Evolutionary conservation across 495 filamentous ascomycete species (phyloP), one percentile per base, ranked within the genome.

Genomic region (Tuber melanosporum): DNA sequence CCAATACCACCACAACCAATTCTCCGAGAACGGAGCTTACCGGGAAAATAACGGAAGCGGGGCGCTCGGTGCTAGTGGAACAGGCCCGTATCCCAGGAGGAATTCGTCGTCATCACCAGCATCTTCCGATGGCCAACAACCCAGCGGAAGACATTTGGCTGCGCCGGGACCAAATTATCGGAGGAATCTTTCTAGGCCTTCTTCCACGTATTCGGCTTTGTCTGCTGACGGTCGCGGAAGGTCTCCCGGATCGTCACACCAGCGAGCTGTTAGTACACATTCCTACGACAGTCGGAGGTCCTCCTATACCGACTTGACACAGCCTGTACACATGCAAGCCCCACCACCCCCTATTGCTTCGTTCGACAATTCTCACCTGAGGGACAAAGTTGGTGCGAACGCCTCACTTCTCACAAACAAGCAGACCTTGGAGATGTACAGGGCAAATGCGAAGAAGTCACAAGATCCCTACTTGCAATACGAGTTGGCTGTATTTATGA

Each of bases 371-470:
- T 88, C 91, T 3, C 87, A 91, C 72, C 86, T 99, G 39, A 90
- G 91, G 74, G 88, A 88, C 70, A 88, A 88, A n/a, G 91, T 98
- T 22, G 95, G 95, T 32, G 91, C 89, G 78, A 94, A 95, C 83
- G 94, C 94, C 26, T 96, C 93, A 3, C 87, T 98, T 15, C 87
- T 99, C 42, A 94, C 94, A 82, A 91, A 93, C 47, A 91, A 92
- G 81, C 91, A 97, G 83, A 98, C 95, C 2, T 88, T 99, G 75
- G 94, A 98, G 76, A 97, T 98, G 95, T 99, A 99, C 82, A 88
- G 96, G 44, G 90, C 91, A 62, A 98, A 97, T 83, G 92, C 97
- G 39, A 98, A 97, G 87, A 99, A 98, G 84, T 95, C 94, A 0
- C 95, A 93, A 77, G 93, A 98, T 82, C 89, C 91, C 8, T 88